Percentiles rank a stretch among this genome's conserved stretches.
These are phyloP conservation scores for Ustulina deusta DNA, from an alignment of 2,329 filamentous ascomycete species.

Conservation along the genomic window DNA sequence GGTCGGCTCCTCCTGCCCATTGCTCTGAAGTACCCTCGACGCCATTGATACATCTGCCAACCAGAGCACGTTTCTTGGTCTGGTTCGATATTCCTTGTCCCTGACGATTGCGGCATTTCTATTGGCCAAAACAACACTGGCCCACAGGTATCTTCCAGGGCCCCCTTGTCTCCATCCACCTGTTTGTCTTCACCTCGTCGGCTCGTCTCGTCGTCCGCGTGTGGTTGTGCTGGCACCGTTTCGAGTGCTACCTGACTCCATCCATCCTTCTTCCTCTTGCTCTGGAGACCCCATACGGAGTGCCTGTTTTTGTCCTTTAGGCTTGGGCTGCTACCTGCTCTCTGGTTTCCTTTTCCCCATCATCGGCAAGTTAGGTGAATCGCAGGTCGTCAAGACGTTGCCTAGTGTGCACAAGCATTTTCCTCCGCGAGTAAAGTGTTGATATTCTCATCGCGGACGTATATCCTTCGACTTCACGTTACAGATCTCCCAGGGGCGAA, in stretches of 20 bases:
- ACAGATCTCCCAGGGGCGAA: slow-evolving; percentile 33
- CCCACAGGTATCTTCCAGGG: slow-evolving; percentile 23
- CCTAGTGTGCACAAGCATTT: slow-evolving; percentile 16
- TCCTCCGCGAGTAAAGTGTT: slow-evolving; percentile 19
- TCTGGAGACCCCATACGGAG: slow-evolving; percentile 25
- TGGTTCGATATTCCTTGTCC: slow-evolving; percentile 27
- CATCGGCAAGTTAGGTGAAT: slow-evolving; percentile 29
- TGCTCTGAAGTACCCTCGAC: slow-evolving; percentile 19
- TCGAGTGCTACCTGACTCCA: slow-evolving; percentile 34
- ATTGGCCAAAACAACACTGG: slow-evolving; percentile 27
- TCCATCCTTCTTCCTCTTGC: slow-evolving; percentile 25
- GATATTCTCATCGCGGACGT: slow-evolving; percentile 29
- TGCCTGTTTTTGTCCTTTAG: slow-evolving; percentile 22
- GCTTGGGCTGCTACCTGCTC: slow-evolving; percentile 15
- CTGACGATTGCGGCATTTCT: slow-evolving; percentile 16
- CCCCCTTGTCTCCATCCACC: slow-evolving; percentile 31
- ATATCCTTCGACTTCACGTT: slow-evolving; percentile 16
- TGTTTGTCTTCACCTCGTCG: slow-evolving; percentile 28
- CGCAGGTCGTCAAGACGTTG: slow-evolving; percentile 23
- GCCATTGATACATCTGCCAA: slow-evolving; percentile 23
- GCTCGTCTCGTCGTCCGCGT: slow-evolving; percentile 26
- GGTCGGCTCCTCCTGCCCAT: neutral
- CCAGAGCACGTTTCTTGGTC: slow-evolving; percentile 30
- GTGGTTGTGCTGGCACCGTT: slow-evolving; percentile 34
- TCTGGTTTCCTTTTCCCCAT: slow-evolving; percentile 14